A percentile compares a stretch with the other conserved stretches of the same genome.
Evolutionary conservation across 805 yeast genomes (phyloP).

Genomic region (Cyberlindnera maritima): DNA sequence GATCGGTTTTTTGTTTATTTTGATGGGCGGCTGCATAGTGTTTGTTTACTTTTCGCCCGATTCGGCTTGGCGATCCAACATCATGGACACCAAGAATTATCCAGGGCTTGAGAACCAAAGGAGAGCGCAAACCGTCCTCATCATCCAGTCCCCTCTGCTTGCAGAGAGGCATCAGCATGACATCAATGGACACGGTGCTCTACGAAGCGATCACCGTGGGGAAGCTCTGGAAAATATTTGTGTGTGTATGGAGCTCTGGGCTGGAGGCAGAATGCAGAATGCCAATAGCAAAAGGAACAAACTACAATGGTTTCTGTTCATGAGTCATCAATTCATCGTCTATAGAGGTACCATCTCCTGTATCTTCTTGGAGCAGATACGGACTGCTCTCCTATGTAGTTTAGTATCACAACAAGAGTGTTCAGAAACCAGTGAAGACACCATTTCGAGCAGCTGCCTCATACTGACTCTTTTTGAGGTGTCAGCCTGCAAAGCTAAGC

Average conservation of each 20-base stretch:
- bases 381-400: slow-evolving; percentile 7
- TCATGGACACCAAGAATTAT: background rate
- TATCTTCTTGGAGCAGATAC: slow-evolving; percentile 1
- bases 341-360: background rate
- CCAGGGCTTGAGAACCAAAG: background rate
- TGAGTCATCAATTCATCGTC: background rate
- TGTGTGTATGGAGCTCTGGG: no score
- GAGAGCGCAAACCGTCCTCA: no score
- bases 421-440: background rate
- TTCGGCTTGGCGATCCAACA: slow-evolving; percentile 12
- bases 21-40: slow-evolving; percentile 1
- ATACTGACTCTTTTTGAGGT: slow-evolving; percentile 11
- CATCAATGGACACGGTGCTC: no score
- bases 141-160: no score
- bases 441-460: slow-evolving; percentile 2
- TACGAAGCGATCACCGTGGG: no score
- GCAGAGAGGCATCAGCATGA: no score
- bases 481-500: slow-evolving; percentile 8
- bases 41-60: slow-evolving; percentile 26
- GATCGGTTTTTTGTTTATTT: slow-evolving; percentile 5
- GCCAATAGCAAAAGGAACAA: no score
- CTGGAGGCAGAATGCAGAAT: no score
- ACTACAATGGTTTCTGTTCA: background rate
- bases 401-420: slow-evolving; percentile 7
- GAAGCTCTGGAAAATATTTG: no score